Base-by-base conservation (phyloP, 179 eudicot species). In the Camellia oleifera region DNA sequence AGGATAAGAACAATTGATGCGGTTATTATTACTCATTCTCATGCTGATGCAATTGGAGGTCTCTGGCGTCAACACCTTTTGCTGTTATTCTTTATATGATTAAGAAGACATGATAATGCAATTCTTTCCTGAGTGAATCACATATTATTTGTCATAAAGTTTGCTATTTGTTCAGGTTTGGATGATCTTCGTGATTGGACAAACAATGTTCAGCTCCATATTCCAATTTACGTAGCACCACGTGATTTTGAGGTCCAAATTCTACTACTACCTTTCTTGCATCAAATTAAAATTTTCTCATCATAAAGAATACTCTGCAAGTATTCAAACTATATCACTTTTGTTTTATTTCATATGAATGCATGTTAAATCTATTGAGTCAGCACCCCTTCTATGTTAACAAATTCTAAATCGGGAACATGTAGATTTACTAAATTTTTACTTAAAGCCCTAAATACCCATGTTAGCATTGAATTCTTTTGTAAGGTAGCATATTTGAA, bases 21-120 rank as follows among this genome's bases (percentile, higher is more conserved):
- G 46, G 99, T 95, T 86, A 75, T 97, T 80, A 92, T 93, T 84
- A 97, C 99, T 85, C 99, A 97, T 90, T 97, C 99, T 81, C 99
- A 97, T 91, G 99, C 98, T 88, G 99, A 95, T 85, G 97, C 99
- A 77, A 95, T 97, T 87, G 98, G 99, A 97, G 98, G 98, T 97
- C 90, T 87, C 85, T 80, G 84, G 75, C 86, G 71, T 80, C 68
- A 86, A 82, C 71, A 82, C 85, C 74, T 72, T 72, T 65, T 62
- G 53, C 46, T 72, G 56, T 87, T 83, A 50, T n/a, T 79, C 69
- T 80, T 75, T 75, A 40, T 81, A 71, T 78, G 56, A 79, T 82
- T 54, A 17, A 67, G 63, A 65, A 72, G 46, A 77, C 67, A 54
- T 65, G 9, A 17, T 53, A 57, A 0, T 74, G 79, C 42, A 53